phyloP scores from a whole-genome alignment of 176 grass and related monocot genomes.

The Cymbopogon citratus region DNA sequence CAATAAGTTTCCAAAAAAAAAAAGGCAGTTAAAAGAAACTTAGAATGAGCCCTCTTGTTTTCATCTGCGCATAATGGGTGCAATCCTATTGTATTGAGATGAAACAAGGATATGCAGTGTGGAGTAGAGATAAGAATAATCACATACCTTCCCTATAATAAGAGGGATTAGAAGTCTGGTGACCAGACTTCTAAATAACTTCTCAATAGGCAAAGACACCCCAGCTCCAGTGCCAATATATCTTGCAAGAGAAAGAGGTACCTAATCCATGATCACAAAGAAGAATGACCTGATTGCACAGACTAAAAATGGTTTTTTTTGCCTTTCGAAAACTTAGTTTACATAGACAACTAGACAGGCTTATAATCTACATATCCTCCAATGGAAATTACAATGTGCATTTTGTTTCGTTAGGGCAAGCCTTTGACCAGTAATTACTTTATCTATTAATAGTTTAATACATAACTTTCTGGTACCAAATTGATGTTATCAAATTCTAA shows the following conservation, averaged over 20 bases:
- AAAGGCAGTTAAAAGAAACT: neutral
- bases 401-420: neutral
- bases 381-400: neutral
- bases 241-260: slow-evolving; percentile 82
- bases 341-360: neutral
- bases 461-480: neutral
- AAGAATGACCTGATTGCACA: slow-evolving; percentile 1
- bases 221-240: slow-evolving; percentile 70
- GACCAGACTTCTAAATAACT: slow-evolving; percentile 78
- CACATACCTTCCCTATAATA: slow-evolving; percentile 64
- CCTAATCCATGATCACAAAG: slow-evolving; percentile 37
- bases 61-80: neutral
- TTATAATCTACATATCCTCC: neutral
- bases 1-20: too few species aligned
- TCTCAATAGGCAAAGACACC: slow-evolving; percentile 62
- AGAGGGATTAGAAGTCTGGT: slow-evolving; percentile 73
- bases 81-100: slow-evolving; percentile 3
- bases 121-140: slow-evolving; percentile 24
- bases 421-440: neutral
- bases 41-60: neutral
- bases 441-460: neutral
- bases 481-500: neutral
- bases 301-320: slow-evolving; percentile 13
- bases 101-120: neutral
- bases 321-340: neutral